Conservation (phyloP, 139 green algal species). For the Haematococcus sp. region DNA sequence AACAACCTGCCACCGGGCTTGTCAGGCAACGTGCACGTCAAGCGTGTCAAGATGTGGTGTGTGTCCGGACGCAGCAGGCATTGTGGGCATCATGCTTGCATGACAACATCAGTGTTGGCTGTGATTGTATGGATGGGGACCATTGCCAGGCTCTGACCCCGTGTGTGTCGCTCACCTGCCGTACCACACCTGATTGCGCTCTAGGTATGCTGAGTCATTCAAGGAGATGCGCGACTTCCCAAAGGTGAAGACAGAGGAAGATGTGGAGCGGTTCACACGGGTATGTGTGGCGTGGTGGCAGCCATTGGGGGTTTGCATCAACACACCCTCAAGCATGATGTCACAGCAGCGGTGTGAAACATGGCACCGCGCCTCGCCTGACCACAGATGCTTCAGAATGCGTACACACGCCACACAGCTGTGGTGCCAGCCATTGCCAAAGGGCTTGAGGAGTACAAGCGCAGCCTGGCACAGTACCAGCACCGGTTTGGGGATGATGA, state of each 20-base stretch:
- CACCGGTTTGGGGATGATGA: neutral
- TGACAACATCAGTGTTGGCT: neutral
- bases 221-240: slow-evolving; percentile 74
- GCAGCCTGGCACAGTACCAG: neutral
- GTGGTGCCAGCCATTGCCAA: slow-evolving; percentile 40
- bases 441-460: slow-evolving; percentile 31
- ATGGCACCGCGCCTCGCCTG: no score
- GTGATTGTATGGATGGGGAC: neutral
- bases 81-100: neutral
- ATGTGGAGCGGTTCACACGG: slow-evolving; percentile 46
- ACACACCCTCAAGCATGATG: neutral
- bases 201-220: slow-evolving; percentile 88
- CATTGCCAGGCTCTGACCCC: neutral
- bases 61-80: neutral
- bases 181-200: neutral
- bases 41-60: slow-evolving; percentile 20
- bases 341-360: no score
- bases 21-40: slow-evolving; percentile 70
- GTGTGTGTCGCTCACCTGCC: neutral
- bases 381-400: neutral
- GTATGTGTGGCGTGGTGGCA: neutral
- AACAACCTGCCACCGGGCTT: slow-evolving; percentile 83
- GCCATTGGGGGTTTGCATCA: neutral
- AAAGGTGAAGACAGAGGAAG: slow-evolving; percentile 49
- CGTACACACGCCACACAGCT: slow-evolving; percentile 20